These are phyloP conservation scores for Crithidia acanthocephali DNA, from an alignment of 208 protist species.

Conservation along the genomic window DNA sequence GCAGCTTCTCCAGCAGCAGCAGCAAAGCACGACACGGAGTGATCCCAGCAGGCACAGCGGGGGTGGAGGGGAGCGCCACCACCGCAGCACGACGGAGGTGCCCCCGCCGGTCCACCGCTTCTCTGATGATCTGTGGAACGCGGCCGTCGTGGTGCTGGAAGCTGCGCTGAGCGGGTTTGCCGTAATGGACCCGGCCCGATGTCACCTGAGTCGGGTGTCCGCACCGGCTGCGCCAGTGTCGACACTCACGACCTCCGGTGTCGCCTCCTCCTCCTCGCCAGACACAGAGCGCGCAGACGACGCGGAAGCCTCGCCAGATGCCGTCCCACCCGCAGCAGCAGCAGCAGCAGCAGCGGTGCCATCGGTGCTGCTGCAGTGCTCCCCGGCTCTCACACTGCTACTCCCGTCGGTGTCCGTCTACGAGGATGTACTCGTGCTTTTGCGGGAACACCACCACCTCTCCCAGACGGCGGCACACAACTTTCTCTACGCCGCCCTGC, in stretches of 20 bases:
- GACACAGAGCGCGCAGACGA: background rate
- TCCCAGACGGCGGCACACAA: conserved; percentile 52
- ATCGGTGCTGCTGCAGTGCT: too few relatives aligned
- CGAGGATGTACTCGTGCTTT: conserved; percentile 40
- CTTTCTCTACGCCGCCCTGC: conserved; percentile 81
- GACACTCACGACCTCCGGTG: background rate
- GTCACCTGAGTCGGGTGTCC: conserved; percentile 30
- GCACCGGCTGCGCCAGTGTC: background rate
- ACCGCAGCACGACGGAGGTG: background rate
- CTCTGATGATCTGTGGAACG: conserved; percentile 84
- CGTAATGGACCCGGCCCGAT: conserved; percentile 11
- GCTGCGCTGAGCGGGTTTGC: conserved; percentile 60
- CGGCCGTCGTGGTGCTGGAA: conserved; percentile 71
- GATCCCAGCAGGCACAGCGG: too few relatives aligned
- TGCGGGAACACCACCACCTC: conserved; percentile 35
- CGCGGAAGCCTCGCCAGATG: conserved; percentile 3
- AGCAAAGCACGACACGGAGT: too few relatives aligned
- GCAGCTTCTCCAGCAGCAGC: conserved; percentile 12
- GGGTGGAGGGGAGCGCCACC: too few relatives aligned
- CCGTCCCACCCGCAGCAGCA: background rate
- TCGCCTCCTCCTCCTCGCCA: background rate
- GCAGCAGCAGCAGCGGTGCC: background rate
- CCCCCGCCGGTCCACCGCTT: conserved; percentile 45
- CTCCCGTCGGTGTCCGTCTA: conserved; percentile 46
- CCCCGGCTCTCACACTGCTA: background rate